Conservation (phyloP, 768 basidiomycete genomes). For the Leccinum sublutescens region DNA sequence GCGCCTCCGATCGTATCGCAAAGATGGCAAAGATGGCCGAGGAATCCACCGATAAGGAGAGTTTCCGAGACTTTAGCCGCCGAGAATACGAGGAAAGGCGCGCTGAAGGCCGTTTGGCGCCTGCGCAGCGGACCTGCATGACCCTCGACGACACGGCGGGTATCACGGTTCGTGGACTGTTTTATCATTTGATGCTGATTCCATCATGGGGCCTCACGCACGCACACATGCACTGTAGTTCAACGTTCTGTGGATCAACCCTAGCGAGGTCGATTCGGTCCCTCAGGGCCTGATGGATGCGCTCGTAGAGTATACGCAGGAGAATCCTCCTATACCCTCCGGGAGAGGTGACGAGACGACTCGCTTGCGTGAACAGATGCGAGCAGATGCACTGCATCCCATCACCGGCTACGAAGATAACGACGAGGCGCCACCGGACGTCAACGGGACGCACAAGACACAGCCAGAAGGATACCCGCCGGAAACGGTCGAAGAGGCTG, state of each 20-base stretch:
- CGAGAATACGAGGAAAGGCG: slow-evolving; percentile 75
- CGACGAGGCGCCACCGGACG: slow-evolving; percentile 31
- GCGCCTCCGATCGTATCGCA: slow-evolving; percentile 57
- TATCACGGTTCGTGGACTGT: slow-evolving; percentile 40
- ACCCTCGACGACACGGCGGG: slow-evolving; percentile 75
- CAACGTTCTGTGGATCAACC: slow-evolving; percentile 78
- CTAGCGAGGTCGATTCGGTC: slow-evolving; percentile 60
- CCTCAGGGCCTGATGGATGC: slow-evolving; percentile 64
- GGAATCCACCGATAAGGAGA: slow-evolving; percentile 42
- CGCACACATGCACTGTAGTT: slow-evolving; percentile 47
- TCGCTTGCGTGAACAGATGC: slow-evolving; percentile 74
- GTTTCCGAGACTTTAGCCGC: slow-evolving; percentile 68
- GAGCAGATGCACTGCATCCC: slow-evolving; percentile 64
- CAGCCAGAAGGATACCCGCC: slow-evolving; percentile 41
- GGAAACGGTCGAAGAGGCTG: slow-evolving; percentile 64
- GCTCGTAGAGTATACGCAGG: slow-evolving; percentile 41
- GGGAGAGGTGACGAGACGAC: slow-evolving; percentile 29
- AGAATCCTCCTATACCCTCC: slow-evolving; percentile 5
- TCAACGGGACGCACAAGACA: slow-evolving; percentile 16
- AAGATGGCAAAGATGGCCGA: slow-evolving; percentile 72
- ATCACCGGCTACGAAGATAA: slow-evolving; percentile 32
- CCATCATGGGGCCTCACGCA: neutral
- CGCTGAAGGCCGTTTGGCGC: slow-evolving; percentile 66
- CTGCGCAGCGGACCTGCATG: slow-evolving; percentile 71
- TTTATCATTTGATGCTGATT: slow-evolving; percentile 9